Conservation (phyloP, 208 protist genomes). For the Leishmania tarentolae region DNA sequence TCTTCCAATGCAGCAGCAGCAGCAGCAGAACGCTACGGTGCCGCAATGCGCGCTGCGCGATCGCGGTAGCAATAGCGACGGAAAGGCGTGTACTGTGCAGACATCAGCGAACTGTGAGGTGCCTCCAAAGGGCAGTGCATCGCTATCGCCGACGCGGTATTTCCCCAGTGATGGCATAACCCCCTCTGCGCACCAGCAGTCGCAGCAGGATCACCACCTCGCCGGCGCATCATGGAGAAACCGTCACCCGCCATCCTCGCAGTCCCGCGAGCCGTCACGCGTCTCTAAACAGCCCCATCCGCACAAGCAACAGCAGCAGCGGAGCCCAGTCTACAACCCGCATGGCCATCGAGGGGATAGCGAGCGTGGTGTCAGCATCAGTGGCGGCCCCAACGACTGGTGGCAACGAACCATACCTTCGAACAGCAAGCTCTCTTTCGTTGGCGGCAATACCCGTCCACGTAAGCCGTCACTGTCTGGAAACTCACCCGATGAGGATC, state of each 20-base stretch:
- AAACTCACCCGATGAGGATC: constrained; percentile 71
- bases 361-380: neutral
- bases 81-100: neutral
- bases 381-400: neutral
- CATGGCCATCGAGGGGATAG: neutral
- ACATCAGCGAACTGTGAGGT: neutral
- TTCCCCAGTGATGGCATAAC: neutral
- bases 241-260: neutral
- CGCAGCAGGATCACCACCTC: neutral
- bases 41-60: constrained; percentile 1
- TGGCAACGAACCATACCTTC: neutral
- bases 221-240: neutral
- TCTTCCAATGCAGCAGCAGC: neutral
- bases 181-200: neutral
- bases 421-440: neutral
- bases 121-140: neutral
- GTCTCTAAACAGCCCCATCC: neutral
- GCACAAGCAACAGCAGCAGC: neutral
- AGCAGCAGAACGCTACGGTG: constrained; percentile 3
- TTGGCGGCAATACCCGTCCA: neutral
- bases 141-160: constrained; percentile 17
- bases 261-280: neutral
- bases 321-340: neutral
- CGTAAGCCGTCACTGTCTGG: constrained; percentile 17
- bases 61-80: neutral